Evolutionary conservation across 2,329 filamentous ascomycete genomes (phyloP), one percentile per base, ranked within the genome.

Genomic region (Cordyceps javanica): DNA sequence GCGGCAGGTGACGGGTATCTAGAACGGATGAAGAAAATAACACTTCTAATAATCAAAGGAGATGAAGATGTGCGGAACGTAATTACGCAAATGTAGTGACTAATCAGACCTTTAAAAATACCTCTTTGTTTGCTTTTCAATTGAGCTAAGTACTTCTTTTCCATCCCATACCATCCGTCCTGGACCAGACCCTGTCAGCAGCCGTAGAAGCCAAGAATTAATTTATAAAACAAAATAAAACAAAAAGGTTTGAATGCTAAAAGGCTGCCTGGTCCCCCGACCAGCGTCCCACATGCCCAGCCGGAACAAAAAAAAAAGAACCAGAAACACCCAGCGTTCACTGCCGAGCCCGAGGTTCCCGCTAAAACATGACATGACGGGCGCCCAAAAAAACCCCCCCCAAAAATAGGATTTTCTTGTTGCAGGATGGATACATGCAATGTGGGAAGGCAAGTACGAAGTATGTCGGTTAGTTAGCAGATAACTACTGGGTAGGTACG

Each of bases 371-470:
- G 38, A 41, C n/a, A 41, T 21, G 38, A n/a, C 30, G 6, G 39
- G 23, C 41, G 36, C 10, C 21, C 32, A 7, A 16, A 34, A 11
- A 23, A n/a, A n/a, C n/a, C n/a, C n/a, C n/a, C n/a, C n/a, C 39
- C 51, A 45, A 54, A 45, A 54, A 54, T 54, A 54, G 51, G 39
- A 28, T 44, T 26, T 53, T 30, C 25, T 6, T 16, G 7, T n/a
- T n/a, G n/a, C n/a, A n/a, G n/a, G n/a, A n/a, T n/a, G n/a, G n/a
- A n/a, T n/a, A n/a, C n/a, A n/a, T n/a, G n/a, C n/a, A n/a, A n/a
- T n/a, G n/a, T n/a, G n/a, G n/a, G n/a, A n/a, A n/a, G n/a, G n/a
- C n/a, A n/a, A n/a, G n/a, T n/a, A n/a, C n/a, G n/a, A n/a, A n/a
- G n/a, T n/a, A n/a, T n/a, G n/a, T n/a, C n/a, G n/a, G n/a, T n/a